A percentile compares a stretch with the other conserved stretches of the same genome.
Evolutionary conservation across 1,284 basidiomycete species (phyloP).

Genomic region (Afroboletus lepidellus): DNA sequence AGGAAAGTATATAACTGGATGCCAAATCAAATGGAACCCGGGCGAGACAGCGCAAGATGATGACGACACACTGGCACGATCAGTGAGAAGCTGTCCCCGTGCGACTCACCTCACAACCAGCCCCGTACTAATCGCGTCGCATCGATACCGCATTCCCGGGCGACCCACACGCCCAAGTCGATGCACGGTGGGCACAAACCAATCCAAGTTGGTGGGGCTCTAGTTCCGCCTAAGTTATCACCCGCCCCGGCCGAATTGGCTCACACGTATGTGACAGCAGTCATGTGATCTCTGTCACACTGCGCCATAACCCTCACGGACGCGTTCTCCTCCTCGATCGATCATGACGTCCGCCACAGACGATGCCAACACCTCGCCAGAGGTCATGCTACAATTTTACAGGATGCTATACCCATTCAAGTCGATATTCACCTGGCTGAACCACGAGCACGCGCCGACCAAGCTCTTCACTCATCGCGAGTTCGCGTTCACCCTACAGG

Average conservation of each 20-base stretch:
- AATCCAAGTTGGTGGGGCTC: too few relatives aligned
- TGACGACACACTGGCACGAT: slow-evolving; percentile 6
- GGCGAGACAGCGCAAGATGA: background rate
- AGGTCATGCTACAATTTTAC: slow-evolving; percentile 88
- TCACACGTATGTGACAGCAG: background rate
- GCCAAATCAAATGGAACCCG: slow-evolving; percentile 5
- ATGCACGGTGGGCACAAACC: too few relatives aligned
- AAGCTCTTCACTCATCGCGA: slow-evolving; percentile 90
- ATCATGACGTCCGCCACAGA: slow-evolving; percentile 19
- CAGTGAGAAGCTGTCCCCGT: background rate
- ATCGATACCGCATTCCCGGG: background rate
- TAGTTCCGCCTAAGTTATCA: too few relatives aligned
- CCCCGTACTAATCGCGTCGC: background rate
- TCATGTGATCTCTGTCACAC: slow-evolving; percentile 24
- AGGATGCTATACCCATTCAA: slow-evolving; percentile 92
- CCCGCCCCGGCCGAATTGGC: background rate
- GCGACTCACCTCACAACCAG: background rate
- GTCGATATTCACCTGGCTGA: slow-evolving; percentile 92
- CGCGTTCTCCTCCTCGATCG: slow-evolving; percentile 3
- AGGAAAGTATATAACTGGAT: background rate
- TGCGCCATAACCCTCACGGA: slow-evolving; percentile 19
- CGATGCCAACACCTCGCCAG: slow-evolving; percentile 33
- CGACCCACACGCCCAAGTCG: background rate
- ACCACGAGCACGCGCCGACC: slow-evolving; percentile 78
- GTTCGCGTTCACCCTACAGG: slow-evolving; percentile 93